Evolutionary conservation across 768 basidiomycete genomes (phyloP).

Genomic region (Butyriboletus loyo): DNA sequence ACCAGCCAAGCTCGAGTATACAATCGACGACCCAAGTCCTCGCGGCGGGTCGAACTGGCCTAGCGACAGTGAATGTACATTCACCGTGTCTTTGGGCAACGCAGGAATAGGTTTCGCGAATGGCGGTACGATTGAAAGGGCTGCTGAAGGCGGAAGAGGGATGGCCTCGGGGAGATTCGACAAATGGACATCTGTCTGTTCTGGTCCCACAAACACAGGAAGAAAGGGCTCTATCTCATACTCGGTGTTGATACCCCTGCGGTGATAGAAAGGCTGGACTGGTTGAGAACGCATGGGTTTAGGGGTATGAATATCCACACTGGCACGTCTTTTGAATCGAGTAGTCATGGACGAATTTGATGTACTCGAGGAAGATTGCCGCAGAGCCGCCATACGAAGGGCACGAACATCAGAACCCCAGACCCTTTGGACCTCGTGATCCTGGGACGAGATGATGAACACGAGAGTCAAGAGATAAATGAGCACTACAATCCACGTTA

Average conservation of each 20-base stretch:
- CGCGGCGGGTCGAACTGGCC: constrained; percentile 5
- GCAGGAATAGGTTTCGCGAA: constrained; percentile 14
- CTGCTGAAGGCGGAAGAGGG: constrained; percentile 22
- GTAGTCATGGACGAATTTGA: constrained; percentile 37
- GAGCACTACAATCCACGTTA: constrained; percentile 42
- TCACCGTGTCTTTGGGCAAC: constrained; percentile 3
- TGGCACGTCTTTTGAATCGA: constrained; percentile 34
- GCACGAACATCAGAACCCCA: constrained; percentile 51
- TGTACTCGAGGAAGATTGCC: constrained; percentile 30
- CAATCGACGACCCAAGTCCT: constrained; percentile 21
- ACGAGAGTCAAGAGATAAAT: constrained; percentile 53
- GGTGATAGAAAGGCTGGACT: constrained; percentile 29
- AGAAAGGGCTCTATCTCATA: constrained; percentile 49
- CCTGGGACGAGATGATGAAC: constrained; percentile 41
- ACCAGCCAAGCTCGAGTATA: constrained; percentile 32
- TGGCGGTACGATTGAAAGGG: constrained; percentile 13
- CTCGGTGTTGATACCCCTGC: constrained; percentile 38
- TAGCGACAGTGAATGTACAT: constrained; percentile 7
- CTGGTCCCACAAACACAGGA: constrained; percentile 23
- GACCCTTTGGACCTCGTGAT: constrained; percentile 44
- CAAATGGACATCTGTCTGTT: constrained; percentile 19
- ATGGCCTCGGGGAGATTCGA: constrained; percentile 24
- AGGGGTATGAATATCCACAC: constrained; percentile 42
- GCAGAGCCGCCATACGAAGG: constrained; percentile 35
- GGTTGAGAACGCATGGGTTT: constrained; percentile 40